A percentile compares a stretch with the other conserved stretches of the same genome.
Conservation (phyloP, 2,329 filamentous ascomycete species). For the Colletotrichum siamense region DNA sequence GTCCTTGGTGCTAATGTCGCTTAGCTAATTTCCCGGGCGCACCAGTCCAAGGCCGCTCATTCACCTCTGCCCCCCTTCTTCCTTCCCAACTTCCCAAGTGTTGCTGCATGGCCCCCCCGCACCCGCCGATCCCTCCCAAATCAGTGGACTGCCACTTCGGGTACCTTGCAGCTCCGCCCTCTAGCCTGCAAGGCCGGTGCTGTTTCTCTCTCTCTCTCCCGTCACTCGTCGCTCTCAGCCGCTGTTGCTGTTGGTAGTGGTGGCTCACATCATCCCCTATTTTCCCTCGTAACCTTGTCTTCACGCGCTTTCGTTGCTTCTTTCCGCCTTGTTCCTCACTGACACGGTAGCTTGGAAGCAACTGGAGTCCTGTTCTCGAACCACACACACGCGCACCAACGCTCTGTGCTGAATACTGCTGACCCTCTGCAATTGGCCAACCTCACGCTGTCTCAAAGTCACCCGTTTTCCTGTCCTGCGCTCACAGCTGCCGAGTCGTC, state of each 20-base stretch:
- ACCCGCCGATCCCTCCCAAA: slow-evolving; percentile 12
- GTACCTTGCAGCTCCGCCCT: slow-evolving; percentile 19
- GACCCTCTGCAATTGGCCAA: background rate
- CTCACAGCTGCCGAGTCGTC: background rate
- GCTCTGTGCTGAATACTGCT: background rate
- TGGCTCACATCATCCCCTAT: background rate
- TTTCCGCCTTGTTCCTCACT: background rate
- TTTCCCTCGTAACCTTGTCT: background rate
- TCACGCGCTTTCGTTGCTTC: background rate
- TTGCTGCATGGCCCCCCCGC: background rate
- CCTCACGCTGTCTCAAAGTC: background rate
- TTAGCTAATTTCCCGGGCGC: slow-evolving; percentile 25
- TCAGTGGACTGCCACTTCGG: background rate
- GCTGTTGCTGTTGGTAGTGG: background rate
- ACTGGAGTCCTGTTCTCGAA: background rate
- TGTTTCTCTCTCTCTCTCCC: background rate
- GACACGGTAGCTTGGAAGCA: background rate
- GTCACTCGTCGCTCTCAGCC: background rate
- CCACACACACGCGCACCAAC: background rate
- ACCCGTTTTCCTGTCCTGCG: background rate
- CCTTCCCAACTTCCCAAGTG: background rate
- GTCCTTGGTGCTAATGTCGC: slow-evolving; percentile 22
- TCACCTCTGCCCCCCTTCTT: background rate
- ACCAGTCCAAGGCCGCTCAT: background rate
- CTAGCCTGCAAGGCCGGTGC: background rate